Evolutionary conservation across 2,329 filamentous ascomycete species (phyloP), one percentile per base, ranked within the genome.

Genomic region (Fonsecaea nubica): DNA sequence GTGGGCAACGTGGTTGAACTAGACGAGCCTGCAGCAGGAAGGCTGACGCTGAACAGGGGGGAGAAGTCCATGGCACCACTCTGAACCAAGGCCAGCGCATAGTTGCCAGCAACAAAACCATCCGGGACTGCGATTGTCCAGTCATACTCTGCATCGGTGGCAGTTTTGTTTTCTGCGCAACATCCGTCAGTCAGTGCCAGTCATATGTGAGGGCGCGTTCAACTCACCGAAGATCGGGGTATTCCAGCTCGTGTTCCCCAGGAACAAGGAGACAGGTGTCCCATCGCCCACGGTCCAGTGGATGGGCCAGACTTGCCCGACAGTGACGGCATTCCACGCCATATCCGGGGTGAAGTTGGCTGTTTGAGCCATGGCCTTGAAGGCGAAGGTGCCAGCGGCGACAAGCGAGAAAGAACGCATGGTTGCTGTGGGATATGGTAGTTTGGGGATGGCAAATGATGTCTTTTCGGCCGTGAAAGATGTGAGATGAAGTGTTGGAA

Each of bases 51-150:
- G 59, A 67, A 67, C 15, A 62, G 40, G 1, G 68, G 53, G 1
- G 68, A 66, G 40, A 54, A 67, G 33, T 63, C 57, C 53, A 62
- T 62, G 36, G 53, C 45, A 38, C 61, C 65, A 36, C 53, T 53
- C 62, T 72, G 70, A 15, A 66, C 50, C 30, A 72, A 58, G 10
- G 57, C 70, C 32, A 72, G 52, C 18, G 62, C 66, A 58, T 72
- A 72, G 48, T 62, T 59, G 30, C 70, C 70, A 15, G 66, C 36
- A 15, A 69, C 66, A 45, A 69, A 65, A 13, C 66, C 65, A 33
- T 58, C 58, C 6, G 71, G 69, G 36, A 66, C 59, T 35, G 60
- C 18, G 8, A 72, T 64, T 25, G 55, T 65, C 71, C 71, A 72
- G 60, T 68, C 53, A 58, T 65, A 70, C n/a, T 42, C 53, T 15